A percentile compares a stretch with the other conserved stretches of the same genome.
Conservation (phyloP, 2,329 filamentous ascomycete genomes). For the Fusarium sp. region DNA sequence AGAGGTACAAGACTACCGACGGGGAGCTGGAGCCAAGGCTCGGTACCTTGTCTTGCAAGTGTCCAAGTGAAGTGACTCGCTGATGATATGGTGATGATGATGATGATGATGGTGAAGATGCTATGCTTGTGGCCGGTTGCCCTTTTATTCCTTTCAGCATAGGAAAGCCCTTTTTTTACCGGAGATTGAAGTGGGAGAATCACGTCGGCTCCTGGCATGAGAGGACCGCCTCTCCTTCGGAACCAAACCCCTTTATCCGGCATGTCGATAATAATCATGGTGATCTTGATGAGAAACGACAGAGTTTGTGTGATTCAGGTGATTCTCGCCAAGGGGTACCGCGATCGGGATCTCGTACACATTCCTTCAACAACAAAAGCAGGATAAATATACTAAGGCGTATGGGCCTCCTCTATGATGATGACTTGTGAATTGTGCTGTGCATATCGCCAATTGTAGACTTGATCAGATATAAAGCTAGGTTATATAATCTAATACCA, state of each 20-base stretch:
- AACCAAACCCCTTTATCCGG: not conserved
- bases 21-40: conserved; percentile 45
- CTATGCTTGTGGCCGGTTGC: conserved; percentile 10
- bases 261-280: conserved; percentile 20
- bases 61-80: conserved; percentile 20
- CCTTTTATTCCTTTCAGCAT: conserved; percentile 4
- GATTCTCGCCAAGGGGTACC: conserved; percentile 6
- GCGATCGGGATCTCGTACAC: conserved; percentile 27
- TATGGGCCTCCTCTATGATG: conserved; percentile 1
- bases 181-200: conserved; percentile 4
- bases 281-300: conserved; percentile 23
- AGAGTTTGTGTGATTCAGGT: conserved; percentile 22
- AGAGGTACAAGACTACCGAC: conserved; percentile 47
- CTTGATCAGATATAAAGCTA: not conserved
- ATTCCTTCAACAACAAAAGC: conserved; percentile 32
- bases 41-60: conserved; percentile 47
- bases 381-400: conserved; percentile 23
- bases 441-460: not conserved
- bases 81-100: conserved; percentile 25
- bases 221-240: not conserved
- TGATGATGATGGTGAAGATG: conserved; percentile 9
- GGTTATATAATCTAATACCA: not conserved
- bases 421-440: conserved; percentile 15
- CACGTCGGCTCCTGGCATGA: conserved; percentile 2
- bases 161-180: not conserved